Evolutionary conservation across 129 eudicot genomes (phyloP).

Genomic region (Sambucus nigra): DNA sequence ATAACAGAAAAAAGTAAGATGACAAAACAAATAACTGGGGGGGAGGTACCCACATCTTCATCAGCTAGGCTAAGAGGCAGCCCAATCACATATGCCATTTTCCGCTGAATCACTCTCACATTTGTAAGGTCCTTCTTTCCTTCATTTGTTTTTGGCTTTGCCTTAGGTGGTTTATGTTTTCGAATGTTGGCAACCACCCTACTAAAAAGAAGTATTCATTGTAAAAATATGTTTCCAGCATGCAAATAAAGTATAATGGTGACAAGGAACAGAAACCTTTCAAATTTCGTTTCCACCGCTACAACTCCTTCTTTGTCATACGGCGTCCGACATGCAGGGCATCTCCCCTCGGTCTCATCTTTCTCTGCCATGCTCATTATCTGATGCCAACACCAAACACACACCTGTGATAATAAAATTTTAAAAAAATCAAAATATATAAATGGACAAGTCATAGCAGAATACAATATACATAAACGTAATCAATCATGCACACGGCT

Average conservation of each 20-base stretch:
- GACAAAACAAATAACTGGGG: neutral
- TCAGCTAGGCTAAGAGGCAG: constrained; percentile 75
- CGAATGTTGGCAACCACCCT: constrained; percentile 47
- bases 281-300: constrained; percentile 59
- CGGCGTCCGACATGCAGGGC: constrained; percentile 81
- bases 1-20: constrained; percentile 4
- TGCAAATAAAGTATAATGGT: neutral
- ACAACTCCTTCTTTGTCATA: constrained; percentile 73
- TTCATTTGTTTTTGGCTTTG: constrained; percentile 61
- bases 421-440: neutral
- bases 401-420: constrained; percentile 47
- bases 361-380: constrained; percentile 94
- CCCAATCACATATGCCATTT: constrained; percentile 81
- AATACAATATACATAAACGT: neutral
- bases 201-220: constrained; percentile 11
- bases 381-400: constrained; percentile 96
- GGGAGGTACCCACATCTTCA: constrained; percentile 57
- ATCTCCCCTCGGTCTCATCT: constrained; percentile 72
- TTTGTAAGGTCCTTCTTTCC: constrained; percentile 60
- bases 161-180: constrained; percentile 56
- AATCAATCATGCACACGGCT: too few species aligned
- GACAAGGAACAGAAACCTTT: constrained; percentile 37
- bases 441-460: neutral
- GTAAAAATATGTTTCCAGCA: constrained; percentile 6
- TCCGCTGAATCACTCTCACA: constrained; percentile 81